A percentile compares a stretch with the other conserved stretches of the same genome.
Conservation (phyloP, 1,284 basidiomycete genomes). For the Malassezia slooffiae region DNA sequence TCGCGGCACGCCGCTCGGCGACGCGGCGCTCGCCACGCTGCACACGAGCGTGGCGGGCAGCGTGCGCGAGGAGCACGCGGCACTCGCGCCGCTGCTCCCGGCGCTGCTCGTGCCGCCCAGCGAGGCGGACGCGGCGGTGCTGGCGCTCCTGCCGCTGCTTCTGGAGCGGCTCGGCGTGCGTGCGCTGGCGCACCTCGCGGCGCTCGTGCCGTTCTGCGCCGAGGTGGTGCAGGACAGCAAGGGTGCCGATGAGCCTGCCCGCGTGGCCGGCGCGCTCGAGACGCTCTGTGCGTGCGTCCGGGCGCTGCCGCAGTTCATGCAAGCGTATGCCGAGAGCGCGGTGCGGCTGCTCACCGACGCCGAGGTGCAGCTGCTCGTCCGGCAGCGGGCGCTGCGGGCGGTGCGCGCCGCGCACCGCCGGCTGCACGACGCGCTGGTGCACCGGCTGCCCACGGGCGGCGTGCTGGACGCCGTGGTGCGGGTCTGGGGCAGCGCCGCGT, state of each 20-base stretch:
- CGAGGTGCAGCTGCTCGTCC: conserved; percentile 12
- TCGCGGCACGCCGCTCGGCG: conserved; percentile 11
- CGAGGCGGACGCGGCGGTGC: conserved; percentile 5
- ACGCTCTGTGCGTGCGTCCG: conserved; percentile 29
- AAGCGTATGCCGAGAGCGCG: conserved; percentile 19
- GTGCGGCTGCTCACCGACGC: conserved; percentile 21
- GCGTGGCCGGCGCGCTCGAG: conserved; percentile 21
- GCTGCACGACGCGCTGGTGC: conserved; percentile 12
- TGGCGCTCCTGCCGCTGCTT: conserved; percentile 24
- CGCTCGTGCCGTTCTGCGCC: conserved; percentile 20
- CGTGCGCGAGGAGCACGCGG: conserved; percentile 15
- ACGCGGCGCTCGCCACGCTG: conserved; percentile 26
- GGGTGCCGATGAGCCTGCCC: conserved; percentile 8
- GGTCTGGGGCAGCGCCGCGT: conserved; percentile 3
- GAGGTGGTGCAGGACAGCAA: background rate
- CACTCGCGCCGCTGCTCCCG: conserved; percentile 21
- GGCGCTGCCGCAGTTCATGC: conserved; percentile 40
- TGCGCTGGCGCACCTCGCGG: conserved; percentile 36
- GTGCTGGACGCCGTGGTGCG: conserved; percentile 5
- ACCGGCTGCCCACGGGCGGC: conserved; percentile 10
- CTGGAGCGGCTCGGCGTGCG: conserved; percentile 32
- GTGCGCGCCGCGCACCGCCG: background rate
- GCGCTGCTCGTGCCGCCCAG: conserved; percentile 12
- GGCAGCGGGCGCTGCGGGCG: background rate
- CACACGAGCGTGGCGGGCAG: conserved; percentile 18